Evolutionary conservation across 1,284 basidiomycete genomes (phyloP), one percentile per base, ranked within the genome.

Genomic region (Pseudomicrostroma phylloplanum): DNA sequence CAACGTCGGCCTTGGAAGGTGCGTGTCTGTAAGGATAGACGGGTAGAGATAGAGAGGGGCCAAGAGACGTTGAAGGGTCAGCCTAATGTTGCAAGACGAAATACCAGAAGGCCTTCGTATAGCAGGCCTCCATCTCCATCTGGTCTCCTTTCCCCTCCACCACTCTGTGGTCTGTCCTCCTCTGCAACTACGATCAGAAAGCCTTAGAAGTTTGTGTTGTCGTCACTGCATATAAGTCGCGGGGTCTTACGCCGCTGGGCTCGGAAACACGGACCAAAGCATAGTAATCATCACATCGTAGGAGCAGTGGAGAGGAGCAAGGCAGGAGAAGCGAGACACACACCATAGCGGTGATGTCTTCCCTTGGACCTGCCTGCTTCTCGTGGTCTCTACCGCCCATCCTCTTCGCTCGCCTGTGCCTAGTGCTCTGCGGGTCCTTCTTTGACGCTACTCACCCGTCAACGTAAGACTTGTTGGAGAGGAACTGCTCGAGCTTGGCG

Each of bases 1-100:
- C 86, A 61, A 96, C 92, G 83, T 99, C 94, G 68, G 94, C 92
- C 83, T 97, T 93, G 60, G 93, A 93, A 63, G 94, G 89, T 61
- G 88, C 87, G 84, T 91, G 92, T 68, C 94, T 98, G 77, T 19
- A 19, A 11, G 26, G 23, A 46, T 41, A 23, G 30, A 36, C 4
- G 23, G 21, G 3, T 39, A 40, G 39, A 41, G 26, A n/a, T 19
- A 56, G 48, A 42, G 42, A 25, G 43, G 43, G 43, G 6, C 13
- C 13, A 25, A 42, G 23, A 17, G 49, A 13, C 30, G 23, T 26
- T 25, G 21, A 17, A 42, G 21, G 13, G 49, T 49, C 13, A 49
- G 43, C 57, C 21, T 51, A 15, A 40, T 21, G 39, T 17, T 3
- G 46, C 6, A 57, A 23, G 6, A 26, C 23, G 39, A 39, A 43